Percentiles rank a stretch among this genome's conserved stretches.
phyloP scores from a whole-genome alignment of 106 monocot species.

The Platanthera guangdongensis region DNA sequence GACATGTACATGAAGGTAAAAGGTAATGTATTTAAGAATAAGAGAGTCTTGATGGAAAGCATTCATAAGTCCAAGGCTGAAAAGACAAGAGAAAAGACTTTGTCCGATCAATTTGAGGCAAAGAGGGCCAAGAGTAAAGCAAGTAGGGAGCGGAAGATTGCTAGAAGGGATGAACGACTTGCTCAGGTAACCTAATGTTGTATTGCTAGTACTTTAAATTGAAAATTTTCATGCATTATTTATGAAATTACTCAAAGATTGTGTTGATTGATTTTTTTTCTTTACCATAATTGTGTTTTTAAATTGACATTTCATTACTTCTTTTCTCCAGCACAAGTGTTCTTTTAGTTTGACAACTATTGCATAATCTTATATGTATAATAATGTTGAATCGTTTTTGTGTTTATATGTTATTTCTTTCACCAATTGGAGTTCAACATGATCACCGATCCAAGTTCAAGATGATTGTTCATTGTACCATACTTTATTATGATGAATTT shows the following conservation, averaged over 20 bases:
- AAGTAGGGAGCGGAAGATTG: slow-evolving; percentile 45
- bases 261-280: neutral
- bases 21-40: slow-evolving; percentile 49
- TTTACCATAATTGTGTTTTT: neutral
- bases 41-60: slow-evolving; percentile 50
- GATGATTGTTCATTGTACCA: neutral
- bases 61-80: slow-evolving; percentile 54
- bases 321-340: neutral
- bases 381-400: neutral
- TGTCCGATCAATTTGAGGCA: slow-evolving; percentile 44
- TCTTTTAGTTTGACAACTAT: neutral
- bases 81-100: slow-evolving; percentile 43
- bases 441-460: neutral
- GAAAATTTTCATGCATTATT: neutral
- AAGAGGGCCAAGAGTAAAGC: slow-evolving; percentile 49
- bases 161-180: slow-evolving; percentile 39
- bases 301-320: neutral
- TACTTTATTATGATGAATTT: neutral
- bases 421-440: too few relatives aligned
- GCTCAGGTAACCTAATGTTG: slow-evolving; percentile 19
- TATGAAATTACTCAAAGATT: neutral
- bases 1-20: slow-evolving; percentile 53
- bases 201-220: neutral
- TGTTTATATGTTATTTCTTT: neutral
- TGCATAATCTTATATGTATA: neutral